A percentile compares a stretch with the other conserved stretches of the same genome.
Conservation (phyloP, 345 rosid genomes). For the Trapa bicornis region DNA sequence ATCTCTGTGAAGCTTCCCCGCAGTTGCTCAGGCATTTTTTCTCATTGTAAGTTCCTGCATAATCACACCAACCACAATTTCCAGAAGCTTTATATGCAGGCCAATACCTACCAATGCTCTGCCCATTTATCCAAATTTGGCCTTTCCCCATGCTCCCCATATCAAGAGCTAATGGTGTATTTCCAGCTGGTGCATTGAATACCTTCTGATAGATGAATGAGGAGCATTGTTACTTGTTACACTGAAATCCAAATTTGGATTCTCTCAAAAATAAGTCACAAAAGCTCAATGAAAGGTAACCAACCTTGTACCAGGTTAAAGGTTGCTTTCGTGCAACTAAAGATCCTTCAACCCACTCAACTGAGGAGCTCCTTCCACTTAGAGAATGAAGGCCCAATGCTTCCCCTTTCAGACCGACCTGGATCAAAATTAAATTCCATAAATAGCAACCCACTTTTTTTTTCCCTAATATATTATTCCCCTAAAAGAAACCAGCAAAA, state of each 20-base stretch:
- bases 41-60: slow-evolving; percentile 62
- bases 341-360: slow-evolving; percentile 86
- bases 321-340: slow-evolving; percentile 70
- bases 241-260: not conserved
- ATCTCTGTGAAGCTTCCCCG: slow-evolving; percentile 92
- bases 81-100: slow-evolving; percentile 38
- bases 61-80: slow-evolving; percentile 33
- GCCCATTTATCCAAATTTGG: slow-evolving; percentile 44
- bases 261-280: not conserved
- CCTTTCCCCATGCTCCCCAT: slow-evolving; percentile 53
- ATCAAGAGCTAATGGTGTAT: slow-evolving; percentile 31
- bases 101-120: slow-evolving; percentile 41
- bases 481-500: not conserved
- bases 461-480: not conserved
- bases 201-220: slow-evolving; percentile 20
- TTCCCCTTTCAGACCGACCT: slow-evolving; percentile 98
- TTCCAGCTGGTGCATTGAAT: slow-evolving; percentile 36
- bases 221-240: not conserved
- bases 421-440: slow-evolving; percentile 6
- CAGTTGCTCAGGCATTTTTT: slow-evolving; percentile 71
- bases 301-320: slow-evolving; percentile 86
- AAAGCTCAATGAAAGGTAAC: slow-evolving; percentile 10
- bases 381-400: slow-evolving; percentile 76
- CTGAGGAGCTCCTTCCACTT: slow-evolving; percentile 69
- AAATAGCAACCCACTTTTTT: not conserved